These are phyloP conservation scores for Litchi chinensis DNA, from an alignment of 345 rosid species.

Conservation along the genomic window DNA sequence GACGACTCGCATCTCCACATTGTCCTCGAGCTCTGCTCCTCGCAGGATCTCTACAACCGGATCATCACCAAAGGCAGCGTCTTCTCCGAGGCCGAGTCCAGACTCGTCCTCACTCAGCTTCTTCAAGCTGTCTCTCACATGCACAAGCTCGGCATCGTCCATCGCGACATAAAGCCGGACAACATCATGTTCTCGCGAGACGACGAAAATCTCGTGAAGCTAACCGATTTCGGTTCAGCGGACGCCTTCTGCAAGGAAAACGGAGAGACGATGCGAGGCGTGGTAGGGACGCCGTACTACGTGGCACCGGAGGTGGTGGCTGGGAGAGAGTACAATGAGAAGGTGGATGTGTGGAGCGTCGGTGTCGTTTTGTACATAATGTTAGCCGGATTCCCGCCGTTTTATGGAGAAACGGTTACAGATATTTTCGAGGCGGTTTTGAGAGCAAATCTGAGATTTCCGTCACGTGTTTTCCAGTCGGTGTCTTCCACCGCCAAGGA, in stretches of 20 bases:
- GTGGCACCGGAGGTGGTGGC: constrained; percentile 66
- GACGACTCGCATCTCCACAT: constrained; percentile 53
- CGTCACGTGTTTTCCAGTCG: constrained; percentile 36
- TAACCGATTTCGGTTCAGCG: constrained; percentile 30
- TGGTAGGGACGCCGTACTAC: constrained; percentile 73
- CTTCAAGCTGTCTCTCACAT: constrained; percentile 52
- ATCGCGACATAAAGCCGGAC: constrained; percentile 68
- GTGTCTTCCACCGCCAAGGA: constrained; percentile 55
- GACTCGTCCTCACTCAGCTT: constrained; percentile 37
- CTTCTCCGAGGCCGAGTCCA: constrained; percentile 37
- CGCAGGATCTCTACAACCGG: constrained; percentile 42
- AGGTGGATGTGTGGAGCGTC: constrained; percentile 70
- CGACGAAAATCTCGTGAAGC: constrained; percentile 23
- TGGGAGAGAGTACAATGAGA: constrained; percentile 57
- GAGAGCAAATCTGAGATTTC: constrained; percentile 62
- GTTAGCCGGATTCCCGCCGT: constrained; percentile 68
- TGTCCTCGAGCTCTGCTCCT: constrained; percentile 46
- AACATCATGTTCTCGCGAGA: constrained; percentile 48
- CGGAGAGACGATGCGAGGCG: constrained; percentile 34
- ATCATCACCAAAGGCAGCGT: constrained; percentile 37
- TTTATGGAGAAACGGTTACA: constrained; percentile 47
- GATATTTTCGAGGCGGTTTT: constrained; percentile 60
- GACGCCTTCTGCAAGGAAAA: constrained; percentile 27
- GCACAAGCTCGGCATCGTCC: constrained; percentile 53
- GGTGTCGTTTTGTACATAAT: constrained; percentile 60